These are phyloP conservation scores for Apiospora sp. DNA, from an alignment of 2,329 filamentous ascomycete genomes.

Conservation along the genomic window DNA sequence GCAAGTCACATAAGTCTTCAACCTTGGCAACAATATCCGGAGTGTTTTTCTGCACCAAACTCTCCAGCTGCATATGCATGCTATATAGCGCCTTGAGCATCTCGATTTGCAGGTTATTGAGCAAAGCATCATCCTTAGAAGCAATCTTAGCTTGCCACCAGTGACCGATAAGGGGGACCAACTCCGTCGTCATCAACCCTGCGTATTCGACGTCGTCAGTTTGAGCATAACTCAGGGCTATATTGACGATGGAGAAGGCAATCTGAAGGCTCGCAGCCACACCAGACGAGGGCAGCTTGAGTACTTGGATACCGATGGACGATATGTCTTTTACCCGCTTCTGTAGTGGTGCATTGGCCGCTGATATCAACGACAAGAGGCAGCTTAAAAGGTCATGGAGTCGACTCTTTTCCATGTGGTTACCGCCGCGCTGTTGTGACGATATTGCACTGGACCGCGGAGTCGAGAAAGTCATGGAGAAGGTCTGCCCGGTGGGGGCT, in stretches of 20 bases:
- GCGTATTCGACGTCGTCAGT: slow-evolving; percentile 74
- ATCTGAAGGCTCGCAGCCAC: slow-evolving; percentile 72
- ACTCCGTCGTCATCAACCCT: slow-evolving; percentile 62
- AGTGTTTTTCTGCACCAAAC: slow-evolving; percentile 56
- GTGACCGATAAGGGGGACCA: slow-evolving; percentile 75
- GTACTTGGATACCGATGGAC: slow-evolving; percentile 63
- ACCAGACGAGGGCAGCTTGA: slow-evolving; percentile 65
- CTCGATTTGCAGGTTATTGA: slow-evolving; percentile 75
- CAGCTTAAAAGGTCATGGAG: slow-evolving; percentile 69
- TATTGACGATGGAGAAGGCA: slow-evolving; percentile 80
- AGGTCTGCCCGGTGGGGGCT: slow-evolving; percentile 43
- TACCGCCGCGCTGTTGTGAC: slow-evolving; percentile 31
- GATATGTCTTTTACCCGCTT: slow-evolving; percentile 64
- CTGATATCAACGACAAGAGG: slow-evolving; percentile 68
- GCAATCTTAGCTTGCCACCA: slow-evolving; percentile 80
- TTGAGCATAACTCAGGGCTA: slow-evolving; percentile 69
- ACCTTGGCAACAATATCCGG: slow-evolving; percentile 55
- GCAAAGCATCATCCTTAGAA: slow-evolving; percentile 64
- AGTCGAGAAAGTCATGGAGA: slow-evolving; percentile 41
- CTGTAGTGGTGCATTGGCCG: slow-evolving; percentile 72
- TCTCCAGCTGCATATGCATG: slow-evolving; percentile 69
- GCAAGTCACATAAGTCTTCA: slow-evolving; percentile 70
- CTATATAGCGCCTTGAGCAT: slow-evolving; percentile 77
- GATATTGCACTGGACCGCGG: slow-evolving; percentile 40
- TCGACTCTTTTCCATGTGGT: slow-evolving; percentile 44